phyloP scores from a whole-genome alignment of 2,329 filamentous ascomycete genomes.

The Penicillium fuscoglaucum region DNA sequence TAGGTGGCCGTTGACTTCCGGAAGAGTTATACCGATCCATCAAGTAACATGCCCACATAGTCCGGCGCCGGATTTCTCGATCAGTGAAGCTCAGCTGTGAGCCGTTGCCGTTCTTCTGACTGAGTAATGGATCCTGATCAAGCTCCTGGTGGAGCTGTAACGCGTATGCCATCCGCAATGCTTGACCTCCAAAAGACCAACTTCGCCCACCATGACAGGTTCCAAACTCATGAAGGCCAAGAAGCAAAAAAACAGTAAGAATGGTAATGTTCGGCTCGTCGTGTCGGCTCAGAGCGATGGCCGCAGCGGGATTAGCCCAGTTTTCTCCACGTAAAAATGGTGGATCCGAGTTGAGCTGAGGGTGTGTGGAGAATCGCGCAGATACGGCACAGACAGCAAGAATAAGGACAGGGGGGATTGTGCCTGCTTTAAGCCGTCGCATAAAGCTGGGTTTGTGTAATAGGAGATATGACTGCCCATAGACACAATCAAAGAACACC shows the following conservation, averaged over 20 bases:
- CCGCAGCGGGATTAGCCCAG: slow-evolving; percentile 84
- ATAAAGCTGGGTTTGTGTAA: slow-evolving; percentile 98
- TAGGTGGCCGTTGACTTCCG: slow-evolving; percentile 86
- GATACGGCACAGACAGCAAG: slow-evolving; percentile 94
- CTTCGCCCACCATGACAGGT: slow-evolving; percentile 94
- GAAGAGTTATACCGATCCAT: slow-evolving; percentile 99
- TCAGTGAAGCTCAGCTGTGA: slow-evolving; percentile 82
- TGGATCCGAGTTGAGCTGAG: slow-evolving; percentile 71
- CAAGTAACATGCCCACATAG: slow-evolving; percentile 97
- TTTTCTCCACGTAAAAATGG: slow-evolving; percentile 86
- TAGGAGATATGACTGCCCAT: slow-evolving; percentile 91
- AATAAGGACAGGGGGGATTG: slow-evolving; percentile 83
- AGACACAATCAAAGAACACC: slow-evolving; percentile 92
- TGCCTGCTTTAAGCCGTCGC: slow-evolving; percentile 72
- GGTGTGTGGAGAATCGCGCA: slow-evolving; percentile 91
- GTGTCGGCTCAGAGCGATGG: slow-evolving; percentile 82
- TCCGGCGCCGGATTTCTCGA: slow-evolving; percentile 84
- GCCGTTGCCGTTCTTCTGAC: slow-evolving; percentile 56
- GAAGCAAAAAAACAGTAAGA: slow-evolving; percentile 80
- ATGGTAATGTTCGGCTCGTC: slow-evolving; percentile 97
- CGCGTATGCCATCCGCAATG: slow-evolving; percentile 94
- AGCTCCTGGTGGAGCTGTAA: slow-evolving; percentile 90
- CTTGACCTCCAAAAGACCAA: slow-evolving; percentile 94
- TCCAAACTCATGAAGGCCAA: slow-evolving; percentile 92
- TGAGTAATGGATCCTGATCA: slow-evolving; percentile 71